Conservation (phyloP, 2,329 filamentous ascomycete species). For the Ramichloridium luteum region DNA sequence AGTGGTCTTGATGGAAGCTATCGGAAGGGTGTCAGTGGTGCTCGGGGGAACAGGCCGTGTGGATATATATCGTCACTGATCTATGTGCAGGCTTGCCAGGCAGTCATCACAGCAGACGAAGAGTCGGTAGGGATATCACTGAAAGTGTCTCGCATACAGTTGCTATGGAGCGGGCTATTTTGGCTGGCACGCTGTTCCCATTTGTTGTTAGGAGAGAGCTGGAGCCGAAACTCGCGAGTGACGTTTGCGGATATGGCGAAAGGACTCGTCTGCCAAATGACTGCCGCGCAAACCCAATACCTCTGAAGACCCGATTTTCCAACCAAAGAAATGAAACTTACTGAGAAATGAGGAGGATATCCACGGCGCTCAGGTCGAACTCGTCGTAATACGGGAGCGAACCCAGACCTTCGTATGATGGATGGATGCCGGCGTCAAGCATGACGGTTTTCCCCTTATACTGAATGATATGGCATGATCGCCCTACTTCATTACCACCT, state of each 20-base stretch:
- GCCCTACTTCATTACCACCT: conserved; percentile 91
- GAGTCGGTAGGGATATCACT: background rate
- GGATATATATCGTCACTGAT: too few relatives aligned
- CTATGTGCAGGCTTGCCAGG: too few relatives aligned
- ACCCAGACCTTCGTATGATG: conserved; percentile 86
- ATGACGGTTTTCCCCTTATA: conserved; percentile 99
- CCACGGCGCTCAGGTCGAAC: conserved; percentile 93
- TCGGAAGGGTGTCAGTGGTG: conserved; percentile 1
- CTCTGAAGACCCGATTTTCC: too few relatives aligned
- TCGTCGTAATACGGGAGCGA: conserved; percentile 96
- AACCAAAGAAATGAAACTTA: conserved; percentile 56
- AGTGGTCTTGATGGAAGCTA: conserved; percentile 97
- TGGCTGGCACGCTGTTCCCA: background rate
- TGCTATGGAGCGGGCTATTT: conserved; percentile 20
- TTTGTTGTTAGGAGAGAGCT: too few relatives aligned
- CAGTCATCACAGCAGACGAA: too few relatives aligned
- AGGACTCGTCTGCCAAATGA: too few relatives aligned
- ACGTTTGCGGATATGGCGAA: too few relatives aligned
- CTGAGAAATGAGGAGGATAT: conserved; percentile 97
- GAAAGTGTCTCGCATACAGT: conserved; percentile 21
- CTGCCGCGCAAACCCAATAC: too few relatives aligned
- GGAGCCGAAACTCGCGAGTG: too few relatives aligned
- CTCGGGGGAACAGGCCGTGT: too few relatives aligned
- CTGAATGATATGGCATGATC: conserved; percentile 94
- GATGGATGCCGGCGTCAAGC: conserved; percentile 96